Evolutionary conservation across 2,329 filamentous ascomycete species (phyloP).

Genomic region (Camillea tinctor): DNA sequence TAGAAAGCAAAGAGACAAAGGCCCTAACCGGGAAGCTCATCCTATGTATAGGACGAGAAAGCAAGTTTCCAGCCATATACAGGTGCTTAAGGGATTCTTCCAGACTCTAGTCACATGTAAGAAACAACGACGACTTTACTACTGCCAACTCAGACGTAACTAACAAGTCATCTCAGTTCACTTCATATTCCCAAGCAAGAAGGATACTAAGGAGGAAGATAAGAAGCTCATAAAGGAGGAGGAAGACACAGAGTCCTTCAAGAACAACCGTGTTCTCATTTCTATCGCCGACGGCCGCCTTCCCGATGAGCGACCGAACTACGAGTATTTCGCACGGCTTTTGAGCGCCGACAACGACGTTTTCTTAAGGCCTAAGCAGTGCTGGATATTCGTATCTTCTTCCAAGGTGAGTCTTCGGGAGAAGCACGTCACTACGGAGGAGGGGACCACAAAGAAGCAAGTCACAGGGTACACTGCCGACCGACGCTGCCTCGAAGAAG

Average conservation of each 20-base stretch:
- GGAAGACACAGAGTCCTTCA: conserved; percentile 55
- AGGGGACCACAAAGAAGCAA: conserved; percentile 29
- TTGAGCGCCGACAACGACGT: conserved; percentile 53
- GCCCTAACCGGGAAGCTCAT: conserved; percentile 24
- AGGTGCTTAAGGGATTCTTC: conserved; percentile 68
- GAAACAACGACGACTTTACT: conserved; percentile 26
- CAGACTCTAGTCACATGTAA: conserved; percentile 62
- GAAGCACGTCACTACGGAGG: conserved; percentile 34
- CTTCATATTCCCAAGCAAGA: conserved; percentile 57
- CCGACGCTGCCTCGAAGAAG: conserved; percentile 27
- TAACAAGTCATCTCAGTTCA: conserved; percentile 44
- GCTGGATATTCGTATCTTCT: conserved; percentile 59
- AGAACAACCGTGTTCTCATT: conserved; percentile 62
- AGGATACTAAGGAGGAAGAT: conserved; percentile 51
- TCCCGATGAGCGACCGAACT: conserved; percentile 59
- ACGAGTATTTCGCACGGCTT: conserved; percentile 60
- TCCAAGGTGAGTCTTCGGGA: conserved; percentile 51
- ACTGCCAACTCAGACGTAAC: background rate
- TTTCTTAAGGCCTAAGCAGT: conserved; percentile 55
- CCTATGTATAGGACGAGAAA: conserved; percentile 46
- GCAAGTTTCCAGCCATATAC: conserved; percentile 69
- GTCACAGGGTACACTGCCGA: conserved; percentile 24
- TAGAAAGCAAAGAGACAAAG: conserved; percentile 42
- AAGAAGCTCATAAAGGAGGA: conserved; percentile 36
- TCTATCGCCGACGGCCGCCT: conserved; percentile 58